Conservation (phyloP, 2,329 filamentous ascomycete genomes). For the Colletotrichum chrysophilum region DNA sequence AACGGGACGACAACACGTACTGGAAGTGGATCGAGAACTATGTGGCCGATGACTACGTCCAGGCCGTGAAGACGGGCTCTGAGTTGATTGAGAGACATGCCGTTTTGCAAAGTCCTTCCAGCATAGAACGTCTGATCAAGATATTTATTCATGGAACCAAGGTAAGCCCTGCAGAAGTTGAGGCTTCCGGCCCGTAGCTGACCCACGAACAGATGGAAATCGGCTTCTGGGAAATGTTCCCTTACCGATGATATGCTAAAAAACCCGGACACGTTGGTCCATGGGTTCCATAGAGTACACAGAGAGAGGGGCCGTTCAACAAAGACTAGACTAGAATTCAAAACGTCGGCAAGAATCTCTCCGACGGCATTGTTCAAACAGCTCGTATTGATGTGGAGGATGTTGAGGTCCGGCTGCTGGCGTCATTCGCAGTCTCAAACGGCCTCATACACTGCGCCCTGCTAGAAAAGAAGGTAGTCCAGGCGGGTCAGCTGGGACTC, state of each 20-base stretch:
- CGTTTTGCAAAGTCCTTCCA: conserved; percentile 71
- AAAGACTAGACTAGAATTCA: not conserved
- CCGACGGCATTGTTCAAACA: not conserved
- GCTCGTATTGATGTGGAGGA: not conserved
- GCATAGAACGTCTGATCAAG: conserved; percentile 81
- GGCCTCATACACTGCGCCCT: not conserved
- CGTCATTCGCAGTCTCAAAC: not conserved
- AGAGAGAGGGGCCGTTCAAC: not conserved
- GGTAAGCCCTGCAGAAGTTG: conserved; percentile 49
- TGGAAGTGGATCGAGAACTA: conserved; percentile 95
- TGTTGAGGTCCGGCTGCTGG: not conserved
- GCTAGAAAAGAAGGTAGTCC: not conserved
- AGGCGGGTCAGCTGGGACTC: not conserved
- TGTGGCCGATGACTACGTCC: conserved; percentile 76
- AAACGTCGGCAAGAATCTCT: not conserved
- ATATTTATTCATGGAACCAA: conserved; percentile 90
- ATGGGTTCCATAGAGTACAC: not conserved
- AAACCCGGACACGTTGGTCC: not conserved
- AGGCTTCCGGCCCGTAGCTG: not conserved
- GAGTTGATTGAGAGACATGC: conserved; percentile 79
- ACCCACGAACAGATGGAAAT: conserved; percentile 51
- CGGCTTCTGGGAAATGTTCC: conserved; percentile 62
- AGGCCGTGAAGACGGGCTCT: conserved; percentile 73
- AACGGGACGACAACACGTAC: conserved; percentile 73
- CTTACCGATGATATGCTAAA: conserved; percentile 29